Percentiles rank a stretch among this genome's conserved stretches.
phyloP scores from a whole-genome alignment of 2,329 filamentous ascomycete genomes.

The Aspergillus pseudoglaucus region DNA sequence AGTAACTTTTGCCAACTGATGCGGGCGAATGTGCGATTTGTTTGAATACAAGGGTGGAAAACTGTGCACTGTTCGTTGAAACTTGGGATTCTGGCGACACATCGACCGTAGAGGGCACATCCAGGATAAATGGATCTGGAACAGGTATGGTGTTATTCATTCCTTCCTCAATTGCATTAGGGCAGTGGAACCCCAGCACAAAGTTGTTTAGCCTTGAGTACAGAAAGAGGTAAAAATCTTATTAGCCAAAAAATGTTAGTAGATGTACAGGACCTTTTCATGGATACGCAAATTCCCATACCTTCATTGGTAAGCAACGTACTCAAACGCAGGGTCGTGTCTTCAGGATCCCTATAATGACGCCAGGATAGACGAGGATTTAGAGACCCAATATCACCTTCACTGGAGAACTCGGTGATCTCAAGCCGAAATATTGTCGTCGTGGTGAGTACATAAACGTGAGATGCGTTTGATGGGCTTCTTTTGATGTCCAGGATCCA shows the following conservation, averaged over 20 bases:
- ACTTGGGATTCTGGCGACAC: constrained; percentile 5
- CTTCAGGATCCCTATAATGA: constrained; percentile 50
- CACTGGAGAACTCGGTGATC: constrained; percentile 21
- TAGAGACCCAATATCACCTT: constrained; percentile 19
- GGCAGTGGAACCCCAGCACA: constrained; percentile 27
- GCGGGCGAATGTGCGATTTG: constrained; percentile 21
- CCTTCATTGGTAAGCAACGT: constrained; percentile 26
- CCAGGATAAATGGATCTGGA: constrained; percentile 30
- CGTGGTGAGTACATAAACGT: constrained; percentile 50
- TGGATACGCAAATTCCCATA: constrained; percentile 12
- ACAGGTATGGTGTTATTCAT: constrained; percentile 15
- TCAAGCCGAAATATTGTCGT: constrained; percentile 43
- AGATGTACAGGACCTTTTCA: not conserved
- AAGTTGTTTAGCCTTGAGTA: constrained; percentile 35
- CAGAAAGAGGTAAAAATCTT: constrained; percentile 34
- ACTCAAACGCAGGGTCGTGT: constrained; percentile 43
- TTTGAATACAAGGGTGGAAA: constrained; percentile 29
- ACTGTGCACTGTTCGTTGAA: constrained; percentile 8
- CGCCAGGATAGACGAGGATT: constrained; percentile 42
- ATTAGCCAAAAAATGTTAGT: constrained; percentile 8
- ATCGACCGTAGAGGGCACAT: constrained; percentile 17
- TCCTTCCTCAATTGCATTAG: constrained; percentile 15
- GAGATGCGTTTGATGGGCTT: constrained; percentile 35
- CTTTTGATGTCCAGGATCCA: constrained; percentile 52
- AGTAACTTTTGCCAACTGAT: constrained; percentile 9